Percentiles rank a stretch among this genome's conserved stretches.
These are phyloP conservation scores for Eleusine indica DNA, from an alignment of 176 grass and related monocot species.

Conservation along the genomic window DNA sequence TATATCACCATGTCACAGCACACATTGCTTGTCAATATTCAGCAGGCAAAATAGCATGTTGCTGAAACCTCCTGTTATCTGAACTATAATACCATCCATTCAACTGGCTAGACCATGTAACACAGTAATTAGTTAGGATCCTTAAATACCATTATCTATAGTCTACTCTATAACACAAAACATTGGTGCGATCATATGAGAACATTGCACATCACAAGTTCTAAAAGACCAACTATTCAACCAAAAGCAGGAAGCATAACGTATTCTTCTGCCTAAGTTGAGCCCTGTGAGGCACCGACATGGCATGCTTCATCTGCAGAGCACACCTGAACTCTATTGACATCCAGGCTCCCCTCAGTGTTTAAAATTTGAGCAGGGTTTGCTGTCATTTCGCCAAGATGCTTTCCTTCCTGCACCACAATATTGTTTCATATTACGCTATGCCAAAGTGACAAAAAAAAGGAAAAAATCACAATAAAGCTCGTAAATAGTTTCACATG, in stretches of 20 bases:
- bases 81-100: background rate
- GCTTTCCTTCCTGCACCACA: conserved; percentile 23
- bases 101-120: background rate
- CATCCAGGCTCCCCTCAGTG: background rate
- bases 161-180: background rate
- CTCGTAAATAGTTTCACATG: background rate
- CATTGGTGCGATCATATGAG: background rate
- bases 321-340: background rate
- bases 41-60: conserved; percentile 9
- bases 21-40: background rate
- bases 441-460: background rate
- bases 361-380: conserved; percentile 7
- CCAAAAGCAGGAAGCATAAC: conserved; percentile 16
- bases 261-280: background rate
- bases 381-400: background rate
- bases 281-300: background rate
- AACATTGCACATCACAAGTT: background rate
- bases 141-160: conserved; percentile 3
- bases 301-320: conserved; percentile 11
- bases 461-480: background rate
- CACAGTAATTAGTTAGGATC: background rate
- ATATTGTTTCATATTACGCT: background rate
- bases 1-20: background rate
- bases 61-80: background rate
- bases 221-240: background rate